phyloP scores from a whole-genome alignment of 257 asterid genomes.

The Jasminum sambac region DNA sequence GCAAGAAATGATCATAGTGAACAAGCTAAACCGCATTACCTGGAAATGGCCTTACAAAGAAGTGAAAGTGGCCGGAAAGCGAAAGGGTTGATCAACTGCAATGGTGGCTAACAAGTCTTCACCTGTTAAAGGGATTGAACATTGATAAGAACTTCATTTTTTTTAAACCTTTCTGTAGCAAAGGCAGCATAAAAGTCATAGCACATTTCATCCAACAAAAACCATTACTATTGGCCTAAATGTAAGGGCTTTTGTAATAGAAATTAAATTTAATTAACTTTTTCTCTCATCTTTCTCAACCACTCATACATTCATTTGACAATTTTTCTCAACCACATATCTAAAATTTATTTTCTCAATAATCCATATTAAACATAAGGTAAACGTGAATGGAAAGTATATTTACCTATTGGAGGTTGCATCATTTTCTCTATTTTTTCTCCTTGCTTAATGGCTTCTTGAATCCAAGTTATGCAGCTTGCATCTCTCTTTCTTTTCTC shows the following conservation, averaged over 20 bases:
- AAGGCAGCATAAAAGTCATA: background rate
- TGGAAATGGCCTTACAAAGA: conserved; percentile 95
- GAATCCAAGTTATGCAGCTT: conserved; percentile 70
- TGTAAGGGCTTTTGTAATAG: too few relatives aligned
- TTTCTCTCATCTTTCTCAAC: too few relatives aligned
- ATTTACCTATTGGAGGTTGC: conserved; percentile 98
- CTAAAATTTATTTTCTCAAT: too few relatives aligned
- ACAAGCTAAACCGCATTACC: conserved; percentile 39
- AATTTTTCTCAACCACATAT: too few relatives aligned
- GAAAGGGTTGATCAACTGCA: conserved; percentile 96
- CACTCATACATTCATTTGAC: too few relatives aligned
- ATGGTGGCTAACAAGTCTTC: conserved; percentile 92
- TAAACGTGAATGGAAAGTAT: too few relatives aligned
- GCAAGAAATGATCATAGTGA: conserved; percentile 5
- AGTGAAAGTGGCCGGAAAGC: conserved; percentile 99
- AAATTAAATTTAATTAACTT: too few relatives aligned
- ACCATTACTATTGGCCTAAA: too few relatives aligned
- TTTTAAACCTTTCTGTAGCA: background rate
- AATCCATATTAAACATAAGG: too few relatives aligned
- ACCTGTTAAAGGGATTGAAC: conserved; percentile 48
- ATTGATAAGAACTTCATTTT: background rate
- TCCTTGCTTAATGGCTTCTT: conserved; percentile 79
- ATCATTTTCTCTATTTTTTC: conserved; percentile 64
- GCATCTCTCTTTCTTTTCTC: conserved; percentile 78
- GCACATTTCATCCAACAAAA: background rate